Base-by-base conservation (phyloP, 768 basidiomycete genomes). In the Pholiota conissans region DNA sequence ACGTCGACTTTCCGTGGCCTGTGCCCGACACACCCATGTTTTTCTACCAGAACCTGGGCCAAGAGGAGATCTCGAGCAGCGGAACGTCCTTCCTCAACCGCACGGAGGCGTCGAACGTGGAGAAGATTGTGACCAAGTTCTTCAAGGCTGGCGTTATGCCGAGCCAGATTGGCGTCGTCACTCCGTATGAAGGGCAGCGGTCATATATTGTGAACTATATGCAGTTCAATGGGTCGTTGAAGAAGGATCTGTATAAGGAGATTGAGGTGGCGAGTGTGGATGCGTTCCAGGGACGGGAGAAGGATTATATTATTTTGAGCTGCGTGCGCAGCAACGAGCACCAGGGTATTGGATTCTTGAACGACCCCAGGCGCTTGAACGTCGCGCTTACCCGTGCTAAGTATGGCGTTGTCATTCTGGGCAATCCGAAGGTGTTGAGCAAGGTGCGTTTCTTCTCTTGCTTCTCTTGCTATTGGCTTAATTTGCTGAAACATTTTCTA, bases 111-210 rank as follows among this genome's bases (percentile, higher is more conserved):
- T 95, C 94, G 20, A 98, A 99, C 64, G 97, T 98, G 28, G 97
- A 99, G 76, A 99, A 98, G 83, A 99, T 99, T 63, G 96, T 98
- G 39, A 99, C 97, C 55, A 97, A 98, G 70, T 98, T 98, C 80
- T 99, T 99, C 91, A 97, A 97, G 73, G 93, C 96, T 0, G 97
- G 97, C 34, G 97, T 99, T 27, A 82, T 96, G 34, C 96, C 97
- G 10, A 82, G 79, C 55, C 96, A 99, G 68, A 99, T 99, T 65
- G 97, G 97, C 61, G 93, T 99, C 60, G 94, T 99, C 67, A 99
- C 97, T 2, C 97, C 97, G 0, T 99, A 99, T 73, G 97, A 99
- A 71, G 97, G 97, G 24, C 97, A 99, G 67, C 87, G 97, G 16
- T 97, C 95, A 1, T 98, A 97, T 72, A 90, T 99, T 69, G 95